These are phyloP conservation scores for Tremellales sp. DNA, from an alignment of 1,284 basidiomycete genomes.

Conservation along the genomic window DNA sequence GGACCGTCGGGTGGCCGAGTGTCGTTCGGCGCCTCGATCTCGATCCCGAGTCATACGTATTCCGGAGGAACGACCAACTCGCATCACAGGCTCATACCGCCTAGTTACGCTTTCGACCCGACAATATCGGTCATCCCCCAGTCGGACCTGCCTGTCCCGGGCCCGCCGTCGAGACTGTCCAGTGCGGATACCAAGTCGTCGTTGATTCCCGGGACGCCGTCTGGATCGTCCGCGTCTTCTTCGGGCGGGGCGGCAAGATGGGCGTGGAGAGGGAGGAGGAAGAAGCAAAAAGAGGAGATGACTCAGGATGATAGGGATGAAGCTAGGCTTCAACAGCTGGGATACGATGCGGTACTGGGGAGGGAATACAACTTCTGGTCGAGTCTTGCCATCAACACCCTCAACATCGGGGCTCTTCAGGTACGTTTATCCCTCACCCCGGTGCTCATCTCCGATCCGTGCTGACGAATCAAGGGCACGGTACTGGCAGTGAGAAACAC, in stretches of 20 bases:
- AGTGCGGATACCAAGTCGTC: neutral
- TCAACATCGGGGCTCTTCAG: constrained; percentile 43
- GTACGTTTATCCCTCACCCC: constrained; percentile 14
- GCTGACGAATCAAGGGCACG: constrained; percentile 29
- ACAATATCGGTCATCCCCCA: neutral
- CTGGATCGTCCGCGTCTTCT: neutral
- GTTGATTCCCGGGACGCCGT: neutral
- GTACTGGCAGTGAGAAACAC: constrained; percentile 42
- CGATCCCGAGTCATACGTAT: neutral
- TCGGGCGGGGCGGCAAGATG: neutral
- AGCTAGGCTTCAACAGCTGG: constrained; percentile 40
- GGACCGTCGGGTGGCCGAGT: no score
- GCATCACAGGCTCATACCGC: neutral
- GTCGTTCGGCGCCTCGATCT: neutral
- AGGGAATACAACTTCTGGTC: constrained; percentile 48
- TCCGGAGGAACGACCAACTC: no score
- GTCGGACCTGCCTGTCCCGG: neutral
- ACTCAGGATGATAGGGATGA: constrained; percentile 37
- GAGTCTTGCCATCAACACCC: constrained; percentile 38
- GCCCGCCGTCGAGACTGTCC: neutral
- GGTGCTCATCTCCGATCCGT: neutral
- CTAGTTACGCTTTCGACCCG: neutral
- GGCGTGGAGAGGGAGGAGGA: neutral
- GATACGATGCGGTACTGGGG: constrained; percentile 46
- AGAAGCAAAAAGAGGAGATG: neutral